Evolutionary conservation across 768 basidiomycete genomes (phyloP), one percentile per base, ranked within the genome.

Genomic region (Kwoniella pini): DNA sequence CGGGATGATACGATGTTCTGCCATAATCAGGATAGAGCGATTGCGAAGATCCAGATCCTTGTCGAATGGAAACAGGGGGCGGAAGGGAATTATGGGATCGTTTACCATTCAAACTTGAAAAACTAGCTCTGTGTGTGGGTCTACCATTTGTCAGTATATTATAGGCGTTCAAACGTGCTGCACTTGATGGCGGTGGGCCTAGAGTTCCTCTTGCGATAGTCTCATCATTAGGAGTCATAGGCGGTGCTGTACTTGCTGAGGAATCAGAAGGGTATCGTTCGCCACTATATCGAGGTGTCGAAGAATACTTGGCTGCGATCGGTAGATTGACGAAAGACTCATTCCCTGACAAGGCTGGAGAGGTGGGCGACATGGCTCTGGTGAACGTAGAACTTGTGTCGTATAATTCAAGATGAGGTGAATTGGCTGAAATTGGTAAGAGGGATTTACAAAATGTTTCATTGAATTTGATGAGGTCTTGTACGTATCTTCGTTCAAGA

Each of bases 361-460:
- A 48, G 67, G 68, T 67, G 85, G 87, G 49, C 64, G 70, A 70
- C 15, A 54, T 61, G 3, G 72, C 67, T 7, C 67, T 60, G 38
- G 56, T 48, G 22, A 69, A 54, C 17, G 65, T 31, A 0, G 49
- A 40, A 11, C 57, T 21, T 7, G 64, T 64, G 40, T 71, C 65
- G 46, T 63, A 62, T 11, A 66, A 64, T 31, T 57, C 64, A 27
- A 74, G 51, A 58, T 63, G 64, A 15, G 68, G 69, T 22, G 67
- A 77, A 45, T 48, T 63, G 21, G 86, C 84, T 70, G 85, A 91
- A 11, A 91, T 90, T 79, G 95, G 92, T 15, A 97, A 84, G 31
- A 95, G 84, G 9, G 90, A 87, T 63, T 89, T 88, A 70, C 93
- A 90, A 71, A 96, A 96, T 0, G 89, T 92, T 65, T 93, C 90